A percentile compares a stretch with the other conserved stretches of the same genome.
Conservation (phyloP, 78 protist species). For the Speleostelium caveatum region DNA sequence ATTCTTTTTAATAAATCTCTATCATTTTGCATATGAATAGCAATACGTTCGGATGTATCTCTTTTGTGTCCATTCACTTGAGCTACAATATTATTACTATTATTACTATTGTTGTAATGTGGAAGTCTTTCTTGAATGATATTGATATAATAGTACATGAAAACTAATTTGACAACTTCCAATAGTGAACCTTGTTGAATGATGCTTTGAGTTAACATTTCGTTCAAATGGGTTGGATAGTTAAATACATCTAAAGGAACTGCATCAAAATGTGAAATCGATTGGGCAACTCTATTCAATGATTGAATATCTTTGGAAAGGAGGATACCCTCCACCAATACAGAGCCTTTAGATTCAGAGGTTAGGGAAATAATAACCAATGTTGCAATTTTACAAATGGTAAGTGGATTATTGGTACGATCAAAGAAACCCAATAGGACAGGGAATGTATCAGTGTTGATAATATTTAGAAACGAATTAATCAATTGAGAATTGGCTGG, state of each 20-base stretch:
- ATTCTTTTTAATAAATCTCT: slow-evolving; percentile 19
- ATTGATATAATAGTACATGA: slow-evolving; percentile 60
- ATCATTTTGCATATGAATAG: slow-evolving; percentile 24
- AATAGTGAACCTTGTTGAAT: slow-evolving; percentile 38
- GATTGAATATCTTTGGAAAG: slow-evolving; percentile 36
- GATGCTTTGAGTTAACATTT: slow-evolving; percentile 16
- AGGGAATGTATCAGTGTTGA: slow-evolving; percentile 34
- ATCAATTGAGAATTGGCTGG: neutral
- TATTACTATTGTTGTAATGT: slow-evolving; percentile 2
- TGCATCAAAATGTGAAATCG: slow-evolving; percentile 53
- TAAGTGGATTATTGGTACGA: neutral
- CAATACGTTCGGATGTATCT: slow-evolving; percentile 38
- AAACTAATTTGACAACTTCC: slow-evolving; percentile 60
- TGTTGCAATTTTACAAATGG: slow-evolving; percentile 5
- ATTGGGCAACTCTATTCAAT: slow-evolving; percentile 18
- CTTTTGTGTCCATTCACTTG: neutral
- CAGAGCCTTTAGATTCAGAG: slow-evolving; percentile 27
- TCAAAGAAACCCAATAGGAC: slow-evolving; percentile 27
- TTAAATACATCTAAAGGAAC: slow-evolving; percentile 56
- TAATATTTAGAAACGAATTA: slow-evolving; percentile 2
- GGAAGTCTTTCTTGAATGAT: slow-evolving; percentile 56
- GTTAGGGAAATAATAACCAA: slow-evolving; percentile 18
- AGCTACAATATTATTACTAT: neutral
- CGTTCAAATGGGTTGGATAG: slow-evolving; percentile 59
- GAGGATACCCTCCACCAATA: slow-evolving; percentile 24